Percentiles rank a stretch among this genome's conserved stretches.
Evolutionary conservation across 1,284 basidiomycete species (phyloP).

Genomic region (Golubevia sp.): DNA sequence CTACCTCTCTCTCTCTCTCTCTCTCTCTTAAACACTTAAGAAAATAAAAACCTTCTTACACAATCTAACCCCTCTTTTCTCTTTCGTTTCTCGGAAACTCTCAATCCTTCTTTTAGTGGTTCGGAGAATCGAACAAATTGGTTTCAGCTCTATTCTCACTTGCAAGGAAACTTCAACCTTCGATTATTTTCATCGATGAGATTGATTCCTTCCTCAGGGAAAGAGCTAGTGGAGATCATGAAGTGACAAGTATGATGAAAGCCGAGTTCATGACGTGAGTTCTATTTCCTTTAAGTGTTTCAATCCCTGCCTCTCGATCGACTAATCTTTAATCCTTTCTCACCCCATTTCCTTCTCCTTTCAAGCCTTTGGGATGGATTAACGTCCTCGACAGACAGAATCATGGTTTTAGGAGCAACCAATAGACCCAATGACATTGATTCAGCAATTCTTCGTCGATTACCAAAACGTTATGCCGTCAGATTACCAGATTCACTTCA

Average conservation of each 20-base stretch:
- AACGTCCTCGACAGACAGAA: slow-evolving; percentile 76
- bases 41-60: too few relatives aligned
- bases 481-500: slow-evolving; percentile 80
- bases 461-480: slow-evolving; percentile 97
- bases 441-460: slow-evolving; percentile 87
- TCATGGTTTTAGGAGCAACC: slow-evolving; percentile 92
- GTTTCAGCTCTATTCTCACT: slow-evolving; percentile 78
- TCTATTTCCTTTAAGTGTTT: background rate
- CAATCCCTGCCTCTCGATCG: slow-evolving; percentile 13
- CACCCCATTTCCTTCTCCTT: background rate
- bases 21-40: too few relatives aligned
- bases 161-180: slow-evolving; percentile 75
- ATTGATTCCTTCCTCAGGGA: slow-evolving; percentile 89
- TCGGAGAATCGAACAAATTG: slow-evolving; percentile 97
- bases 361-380: slow-evolving; percentile 92
- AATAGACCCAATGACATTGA: slow-evolving; percentile 96
- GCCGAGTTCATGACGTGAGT: slow-evolving; percentile 97
- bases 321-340: background rate
- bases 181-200: slow-evolving; percentile 81
- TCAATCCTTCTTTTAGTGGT: slow-evolving; percentile 90
- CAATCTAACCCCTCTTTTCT: background rate
- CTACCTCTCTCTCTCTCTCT: background rate
- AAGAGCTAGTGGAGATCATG: slow-evolving; percentile 84
- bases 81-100: slow-evolving; percentile 68
- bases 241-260: slow-evolving; percentile 99